Percentiles rank a stretch among this genome's conserved stretches.
phyloP scores from a whole-genome alignment of 257 asterid species.

The Dorcoceras hygrometricum region DNA sequence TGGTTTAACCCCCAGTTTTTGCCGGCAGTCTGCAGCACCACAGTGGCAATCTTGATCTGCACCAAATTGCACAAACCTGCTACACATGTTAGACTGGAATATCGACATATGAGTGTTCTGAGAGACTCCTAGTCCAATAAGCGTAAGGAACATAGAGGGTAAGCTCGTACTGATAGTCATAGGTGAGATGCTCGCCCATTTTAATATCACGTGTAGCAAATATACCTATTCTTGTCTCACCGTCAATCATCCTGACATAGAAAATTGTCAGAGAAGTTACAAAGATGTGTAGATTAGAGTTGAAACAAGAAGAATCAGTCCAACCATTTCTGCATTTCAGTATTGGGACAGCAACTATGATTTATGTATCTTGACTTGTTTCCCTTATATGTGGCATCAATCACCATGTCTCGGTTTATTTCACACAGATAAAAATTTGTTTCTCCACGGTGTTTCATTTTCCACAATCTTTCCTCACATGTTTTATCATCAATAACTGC shows the following conservation, averaged over 20 bases:
- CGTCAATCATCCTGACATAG: slow-evolving; percentile 77
- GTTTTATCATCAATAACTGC: slow-evolving; percentile 96
- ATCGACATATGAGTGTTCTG: slow-evolving; percentile 18
- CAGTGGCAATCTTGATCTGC: slow-evolving; percentile 98
- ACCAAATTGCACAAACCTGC: slow-evolving; percentile 99
- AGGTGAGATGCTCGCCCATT: slow-evolving; percentile 90
- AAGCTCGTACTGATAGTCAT: slow-evolving; percentile 88
- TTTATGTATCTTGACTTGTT: slow-evolving; percentile 95
- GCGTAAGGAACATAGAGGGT: slow-evolving; percentile 18
- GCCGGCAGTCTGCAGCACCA: slow-evolving; percentile 81
- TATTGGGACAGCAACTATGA: slow-evolving; percentile 95
- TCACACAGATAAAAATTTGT: slow-evolving; percentile 93
- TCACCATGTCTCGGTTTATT: slow-evolving; percentile 91
- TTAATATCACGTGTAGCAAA: slow-evolving; percentile 80
- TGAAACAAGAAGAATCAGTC: slow-evolving; percentile 23
- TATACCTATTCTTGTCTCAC: slow-evolving; percentile 94
- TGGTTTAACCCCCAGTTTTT: slow-evolving; percentile 83
- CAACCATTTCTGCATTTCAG: slow-evolving; percentile 98
- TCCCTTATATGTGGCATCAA: slow-evolving; percentile 97
- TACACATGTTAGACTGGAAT: slow-evolving; percentile 47
- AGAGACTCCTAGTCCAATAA: slow-evolving; percentile 12
- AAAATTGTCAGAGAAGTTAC: slow-evolving; percentile 24
- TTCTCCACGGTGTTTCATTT: slow-evolving; percentile 90
- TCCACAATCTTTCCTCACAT: slow-evolving; percentile 98
- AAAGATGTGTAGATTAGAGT: slow-evolving; percentile 2